Percentiles rank a stretch among this genome's conserved stretches.
phyloP scores from a whole-genome alignment of 2,329 filamentous ascomycete species.

The Pestalotiopsis sp. region DNA sequence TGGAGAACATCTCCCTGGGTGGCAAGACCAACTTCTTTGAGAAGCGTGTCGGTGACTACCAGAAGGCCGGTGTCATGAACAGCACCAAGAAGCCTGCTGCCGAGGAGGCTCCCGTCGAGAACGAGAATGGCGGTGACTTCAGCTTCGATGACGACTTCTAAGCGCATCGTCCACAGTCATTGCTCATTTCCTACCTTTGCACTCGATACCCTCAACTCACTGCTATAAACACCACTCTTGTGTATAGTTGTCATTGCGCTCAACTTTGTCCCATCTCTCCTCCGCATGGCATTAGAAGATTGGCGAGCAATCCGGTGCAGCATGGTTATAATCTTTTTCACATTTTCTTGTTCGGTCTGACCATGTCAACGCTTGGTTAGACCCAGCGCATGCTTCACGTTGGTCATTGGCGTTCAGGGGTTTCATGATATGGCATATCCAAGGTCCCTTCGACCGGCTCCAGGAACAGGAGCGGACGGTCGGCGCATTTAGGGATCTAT shows the following conservation, averaged over 20 bases:
- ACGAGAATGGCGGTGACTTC: constrained; percentile 75
- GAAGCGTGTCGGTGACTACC: constrained; percentile 99
- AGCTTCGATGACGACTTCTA: constrained; percentile 97
- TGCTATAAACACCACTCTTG: constrained; percentile 13
- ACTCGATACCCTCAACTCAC: constrained; percentile 26
- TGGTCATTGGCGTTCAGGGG: not conserved
- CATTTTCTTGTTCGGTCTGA: not conserved
- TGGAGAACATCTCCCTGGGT: constrained; percentile 98
- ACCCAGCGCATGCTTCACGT: not conserved
- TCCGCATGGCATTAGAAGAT: constrained; percentile 11
- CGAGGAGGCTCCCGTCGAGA: constrained; percentile 47
- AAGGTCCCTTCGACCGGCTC: constrained; percentile 1
- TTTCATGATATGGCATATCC: not conserved
- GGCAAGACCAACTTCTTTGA: constrained; percentile 99
- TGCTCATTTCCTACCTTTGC: constrained; percentile 17
- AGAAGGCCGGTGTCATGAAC: constrained; percentile 98
- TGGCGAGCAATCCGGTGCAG: constrained; percentile 12
- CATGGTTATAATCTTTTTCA: constrained; percentile 2
- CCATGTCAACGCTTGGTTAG: constrained; percentile 1
- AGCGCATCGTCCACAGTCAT: constrained; percentile 31
- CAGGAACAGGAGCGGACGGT: constrained; percentile 1
- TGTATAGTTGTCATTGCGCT: constrained; percentile 15
- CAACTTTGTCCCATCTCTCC: constrained; percentile 13
- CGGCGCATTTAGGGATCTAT: constrained; percentile 1
- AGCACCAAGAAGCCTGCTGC: constrained; percentile 71